Base-by-base conservation (phyloP, 2,329 filamentous ascomycete genomes). In the Pezizomycotina sp. region DNA sequence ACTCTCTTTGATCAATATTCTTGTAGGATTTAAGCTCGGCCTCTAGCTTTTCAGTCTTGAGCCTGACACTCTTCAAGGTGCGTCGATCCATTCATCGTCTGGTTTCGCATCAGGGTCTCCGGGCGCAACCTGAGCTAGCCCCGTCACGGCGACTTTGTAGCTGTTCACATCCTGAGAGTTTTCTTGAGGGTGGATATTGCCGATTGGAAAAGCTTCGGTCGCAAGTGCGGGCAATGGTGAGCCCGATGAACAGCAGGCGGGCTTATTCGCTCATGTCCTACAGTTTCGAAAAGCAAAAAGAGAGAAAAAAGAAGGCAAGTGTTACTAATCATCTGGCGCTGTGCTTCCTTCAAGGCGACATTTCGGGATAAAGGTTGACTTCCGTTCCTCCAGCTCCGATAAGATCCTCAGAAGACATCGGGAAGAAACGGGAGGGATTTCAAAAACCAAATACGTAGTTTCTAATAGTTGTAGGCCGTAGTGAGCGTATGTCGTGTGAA, bases 1-100 rank as follows among this genome's bases (percentile, higher is more conserved):
- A 60, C 83, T 93, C 60, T 98, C 89, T 56, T 93, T 92, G 51
- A 98, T 83, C 27, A 95, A 95, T 98, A 55, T 93, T 92, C 60
- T 89, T 92, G 58, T 95, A 95, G 1, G 76, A 77, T 56, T 83
- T 84, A 13, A 98, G 64, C 57, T 95, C 82, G 10, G 68, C 62
- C 54, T 93, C 82, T 36, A 95, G 63, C n/a, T 77, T 70, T 36
- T 71, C 64, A 1, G 75, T 75, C 56, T 92, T 77, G 2, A 62
- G 60, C 48, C 70, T 69, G 50, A 84, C 80, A 33, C 67, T 61
- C 45, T 69, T 70, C 14, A 74, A 69, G 23, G 68, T 76, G 7
- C 63, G 5, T 76, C 67, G n/a, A 77, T 66, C 86, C 86, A 95
- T n/a, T 62, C 61, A 14, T 65, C 60, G 52, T 95, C 83, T 36